These are phyloP conservation scores for Testicularia cyperi DNA, from an alignment of 1,284 basidiomycete species.

Conservation along the genomic window DNA sequence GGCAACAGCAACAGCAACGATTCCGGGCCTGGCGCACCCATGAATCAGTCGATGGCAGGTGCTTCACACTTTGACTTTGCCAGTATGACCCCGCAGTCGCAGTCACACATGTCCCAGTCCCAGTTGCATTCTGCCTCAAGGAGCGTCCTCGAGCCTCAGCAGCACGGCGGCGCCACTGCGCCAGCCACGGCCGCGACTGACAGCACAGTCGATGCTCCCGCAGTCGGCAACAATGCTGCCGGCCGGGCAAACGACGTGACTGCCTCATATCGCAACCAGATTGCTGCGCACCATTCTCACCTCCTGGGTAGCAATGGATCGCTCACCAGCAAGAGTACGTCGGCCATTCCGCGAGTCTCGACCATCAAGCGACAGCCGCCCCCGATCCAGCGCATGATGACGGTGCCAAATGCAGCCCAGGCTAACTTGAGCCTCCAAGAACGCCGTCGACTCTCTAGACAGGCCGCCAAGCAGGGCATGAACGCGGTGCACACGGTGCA, in stretches of 20 bases:
- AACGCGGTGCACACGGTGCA: conserved; percentile 1
- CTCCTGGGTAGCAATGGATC: conserved; percentile 30
- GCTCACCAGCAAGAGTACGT: conserved; percentile 9
- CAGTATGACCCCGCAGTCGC: neutral
- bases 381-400: conserved; percentile 13
- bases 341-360: conserved; percentile 29
- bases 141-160: neutral
- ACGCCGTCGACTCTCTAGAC: conserved; percentile 45
- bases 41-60: too few species aligned
- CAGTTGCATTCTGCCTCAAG: too few species aligned
- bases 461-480: conserved; percentile 22
- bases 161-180: neutral
- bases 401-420: conserved; percentile 10
- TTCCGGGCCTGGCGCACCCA: too few species aligned
- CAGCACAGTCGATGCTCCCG: neutral
- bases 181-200: neutral
- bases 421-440: conserved; percentile 45
- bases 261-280: conserved; percentile 32
- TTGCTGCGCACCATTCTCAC: conserved; percentile 43
- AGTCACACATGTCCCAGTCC: too few species aligned
- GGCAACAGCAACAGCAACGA: too few species aligned
- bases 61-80: conserved; percentile 9
- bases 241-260: conserved; percentile 16
- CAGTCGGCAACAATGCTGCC: too few species aligned
- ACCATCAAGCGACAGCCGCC: conserved; percentile 24